phyloP scores from a whole-genome alignment of 306 rosid genomes.

The Rosa persica region DNA sequence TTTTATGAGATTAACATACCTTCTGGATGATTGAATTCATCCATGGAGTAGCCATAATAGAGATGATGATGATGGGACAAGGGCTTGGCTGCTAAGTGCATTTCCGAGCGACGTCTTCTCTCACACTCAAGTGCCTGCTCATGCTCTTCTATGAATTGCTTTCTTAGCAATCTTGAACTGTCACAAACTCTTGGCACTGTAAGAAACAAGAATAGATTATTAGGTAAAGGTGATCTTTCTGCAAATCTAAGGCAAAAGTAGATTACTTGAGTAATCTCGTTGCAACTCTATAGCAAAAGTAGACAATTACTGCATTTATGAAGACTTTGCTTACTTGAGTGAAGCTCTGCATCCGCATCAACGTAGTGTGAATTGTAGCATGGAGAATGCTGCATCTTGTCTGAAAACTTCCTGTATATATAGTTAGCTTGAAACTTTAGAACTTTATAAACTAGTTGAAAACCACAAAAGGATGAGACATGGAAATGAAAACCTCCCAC shows the following conservation, averaged over 20 bases:
- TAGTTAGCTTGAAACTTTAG: neutral
- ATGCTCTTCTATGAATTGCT: slow-evolving; percentile 33
- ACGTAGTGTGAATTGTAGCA: slow-evolving; percentile 30
- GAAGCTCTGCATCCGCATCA: slow-evolving; percentile 42
- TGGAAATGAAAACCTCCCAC: neutral
- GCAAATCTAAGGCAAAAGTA: neutral
- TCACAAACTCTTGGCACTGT: slow-evolving; percentile 34
- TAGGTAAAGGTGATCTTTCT: neutral
- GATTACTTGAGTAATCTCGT: neutral
- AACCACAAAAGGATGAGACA: neutral
- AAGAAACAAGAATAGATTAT: neutral
- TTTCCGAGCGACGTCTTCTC: slow-evolving; percentile 26
- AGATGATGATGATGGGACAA: slow-evolving; percentile 22
- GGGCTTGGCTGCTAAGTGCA: slow-evolving; percentile 25
- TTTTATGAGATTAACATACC: slow-evolving; percentile 12
- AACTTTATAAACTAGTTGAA: neutral
- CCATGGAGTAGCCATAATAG: slow-evolving; percentile 27
- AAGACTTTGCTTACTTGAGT: slow-evolving; percentile 29
- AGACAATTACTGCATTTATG: neutral
- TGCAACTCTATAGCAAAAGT: neutral
- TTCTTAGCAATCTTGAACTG: slow-evolving; percentile 33
- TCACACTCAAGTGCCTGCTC: slow-evolving; percentile 38
- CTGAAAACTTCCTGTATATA: slow-evolving; percentile 35
- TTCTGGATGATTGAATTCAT: slow-evolving; percentile 32
- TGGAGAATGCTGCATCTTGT: slow-evolving; percentile 27